Base-by-base conservation (phyloP, 1,284 basidiomycete species). In the Austroboletus novae-zelandiae region DNA sequence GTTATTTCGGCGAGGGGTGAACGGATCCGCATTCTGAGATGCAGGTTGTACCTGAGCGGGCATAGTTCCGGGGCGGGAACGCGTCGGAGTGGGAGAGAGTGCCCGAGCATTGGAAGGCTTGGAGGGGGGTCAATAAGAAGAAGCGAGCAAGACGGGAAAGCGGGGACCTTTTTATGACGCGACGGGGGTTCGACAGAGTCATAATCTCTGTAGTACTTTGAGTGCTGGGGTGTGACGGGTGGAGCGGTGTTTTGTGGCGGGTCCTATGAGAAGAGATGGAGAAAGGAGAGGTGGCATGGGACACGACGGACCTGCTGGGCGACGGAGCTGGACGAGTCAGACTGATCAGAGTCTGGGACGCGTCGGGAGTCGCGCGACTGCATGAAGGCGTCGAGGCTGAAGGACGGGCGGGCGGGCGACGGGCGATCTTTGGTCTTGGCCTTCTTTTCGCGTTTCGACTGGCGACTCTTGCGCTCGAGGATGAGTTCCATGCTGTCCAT, bases 401-500 rank as follows among this genome's bases (percentile, higher is more conserved):
- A 66, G 15, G 56, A 45, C 18, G 76, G 64, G 71, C 65, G 72
- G 37, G 67, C 71, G 35, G 80, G 75, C 3, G 79, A 77, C 17
- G 79, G 70, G 55, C 75, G 73, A 57, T 80, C 76, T 52, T 72
- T 72, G 42, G 68, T 72, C 52, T 71, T 72, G 44, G 68, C 70
- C 64, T 74, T 79, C 61, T 75, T 80, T 45, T 77, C 79, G 52
- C 68, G 77, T 59, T 74, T 77, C 51, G 69, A 77, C 53, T 77
- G 78, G 56, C 66, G 67, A 50, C 78, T 78, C 68, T 85, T 83
- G 40, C 80, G 77, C 63, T 89, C 86, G 52, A 89, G 76, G 23
- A 89, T 79, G 67, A 79, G 71, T 56, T 89, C 83, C 86, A 89
- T 89, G 60, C 76, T 85, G 54, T 83, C 82, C 63, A 79, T 78